Evolutionary conservation across 192 early-diverging fungal species (phyloP), one percentile per base, ranked within the genome.

Genomic region (Bifiguratus adelaidae): DNA sequence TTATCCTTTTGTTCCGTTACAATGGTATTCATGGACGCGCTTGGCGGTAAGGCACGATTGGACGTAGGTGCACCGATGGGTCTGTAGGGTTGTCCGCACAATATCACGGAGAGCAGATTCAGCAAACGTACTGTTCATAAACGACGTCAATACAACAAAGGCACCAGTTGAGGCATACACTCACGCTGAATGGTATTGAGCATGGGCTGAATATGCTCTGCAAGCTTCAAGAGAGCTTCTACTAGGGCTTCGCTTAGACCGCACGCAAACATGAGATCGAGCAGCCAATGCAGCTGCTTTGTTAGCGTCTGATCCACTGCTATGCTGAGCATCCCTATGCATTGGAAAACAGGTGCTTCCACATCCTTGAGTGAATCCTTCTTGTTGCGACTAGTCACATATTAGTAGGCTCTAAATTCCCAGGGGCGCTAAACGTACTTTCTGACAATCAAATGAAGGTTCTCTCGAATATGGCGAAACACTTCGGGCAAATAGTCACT

Each of bases 291-390:
- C 74, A 95, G 75, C 55, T 92, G 76, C 47, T 86, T 87, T 0
- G 85, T 91, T 36, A 95, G 64, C 4, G 84, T 88, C 27, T 85
- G 89, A n/a, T 91, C 87, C 42, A 97, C 85, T 15, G 93, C 89
- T 7, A 70, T 68, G 1, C 91, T 92, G 30, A 98, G 69, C 76
- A 85, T 88, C 21, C 82, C 85, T 33, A 96, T 82, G 46, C 92
- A 92, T 54, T 80, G 73, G 46, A 92, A 89, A 15, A 87, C 73
- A 15, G 81, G 68, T 2, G 60, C 67, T 28, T 82, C 74, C 0
- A 68, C 71, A 33, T 77, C 77, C 36, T 76, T 76, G 2, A 64
- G 52, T 7, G 65, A 61, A 47, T 80, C 73, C 35, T 67, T 61
- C 50, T 67, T 53, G 46, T 20, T 32, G 25, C 9, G 29, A 27